A percentile compares a stretch with the other conserved stretches of the same genome.
Conservation (phyloP, 306 rosid species). For the Citrullus amarus region DNA sequence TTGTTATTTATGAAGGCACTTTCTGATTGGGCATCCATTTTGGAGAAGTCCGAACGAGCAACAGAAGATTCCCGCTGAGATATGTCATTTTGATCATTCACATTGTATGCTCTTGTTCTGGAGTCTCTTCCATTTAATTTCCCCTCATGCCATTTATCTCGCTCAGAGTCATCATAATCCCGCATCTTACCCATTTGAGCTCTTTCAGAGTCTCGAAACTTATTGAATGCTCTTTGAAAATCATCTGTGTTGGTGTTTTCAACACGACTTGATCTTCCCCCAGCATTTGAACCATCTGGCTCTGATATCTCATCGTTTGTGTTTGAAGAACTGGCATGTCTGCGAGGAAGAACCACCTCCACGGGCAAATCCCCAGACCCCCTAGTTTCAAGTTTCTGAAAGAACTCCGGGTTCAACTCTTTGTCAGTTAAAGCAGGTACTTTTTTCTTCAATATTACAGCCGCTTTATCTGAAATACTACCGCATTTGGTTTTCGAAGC, state of each 20-base stretch:
- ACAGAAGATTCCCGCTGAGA: conserved; percentile 64
- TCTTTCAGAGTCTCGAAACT: conserved; percentile 44
- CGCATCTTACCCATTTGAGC: conserved; percentile 39
- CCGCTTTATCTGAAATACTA: conserved; percentile 66
- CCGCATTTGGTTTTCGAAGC: conserved; percentile 35
- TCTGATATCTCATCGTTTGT: conserved; percentile 47
- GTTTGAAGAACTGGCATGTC: conserved; percentile 50
- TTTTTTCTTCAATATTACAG: conserved; percentile 86
- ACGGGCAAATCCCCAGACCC: conserved; percentile 82
- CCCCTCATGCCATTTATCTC: conserved; percentile 53
- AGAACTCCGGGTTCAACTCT: conserved; percentile 85
- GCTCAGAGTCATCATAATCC: conserved; percentile 33
- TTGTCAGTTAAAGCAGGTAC: conserved; percentile 62
- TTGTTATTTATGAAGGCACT: conserved; percentile 63
- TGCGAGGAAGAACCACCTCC: conserved; percentile 86
- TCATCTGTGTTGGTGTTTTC: conserved; percentile 43
- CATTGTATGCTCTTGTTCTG: conserved; percentile 41
- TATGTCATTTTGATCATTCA: conserved; percentile 43
- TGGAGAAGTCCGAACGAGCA: conserved; percentile 58
- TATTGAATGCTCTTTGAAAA: conserved; percentile 34
- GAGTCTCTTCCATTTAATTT: conserved; percentile 53
- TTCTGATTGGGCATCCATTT: conserved; percentile 70
- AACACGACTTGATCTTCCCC: conserved; percentile 28
- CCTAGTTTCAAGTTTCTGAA: conserved; percentile 81
- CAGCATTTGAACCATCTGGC: conserved; percentile 33